phyloP scores from a whole-genome alignment of 140 eudicot genomes.

The Ambrosia hybrid region DNA sequence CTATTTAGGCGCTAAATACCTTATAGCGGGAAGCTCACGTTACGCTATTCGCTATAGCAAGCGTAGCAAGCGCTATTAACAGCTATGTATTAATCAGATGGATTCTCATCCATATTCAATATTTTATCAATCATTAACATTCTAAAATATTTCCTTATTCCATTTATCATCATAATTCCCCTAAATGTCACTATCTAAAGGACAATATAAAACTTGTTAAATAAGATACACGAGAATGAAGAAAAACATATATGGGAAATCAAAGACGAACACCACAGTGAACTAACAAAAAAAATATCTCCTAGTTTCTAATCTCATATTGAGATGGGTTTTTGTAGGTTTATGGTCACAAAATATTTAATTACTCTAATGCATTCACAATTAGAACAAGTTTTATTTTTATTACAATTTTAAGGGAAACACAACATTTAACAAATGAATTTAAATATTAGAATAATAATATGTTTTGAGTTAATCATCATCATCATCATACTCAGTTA shows the following conservation, averaged over 20 bases:
- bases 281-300: background rate
- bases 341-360: too few relatives aligned
- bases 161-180: conserved; percentile 1
- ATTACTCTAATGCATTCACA: background rate
- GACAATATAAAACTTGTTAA: background rate
- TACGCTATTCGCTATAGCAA: too few relatives aligned
- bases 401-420: conserved; percentile 1
- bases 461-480: background rate
- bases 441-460: conserved; percentile 5
- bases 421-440: background rate
- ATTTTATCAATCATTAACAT: background rate
- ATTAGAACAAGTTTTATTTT: background rate
- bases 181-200: background rate
- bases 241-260: background rate
- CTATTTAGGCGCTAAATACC: too few relatives aligned
- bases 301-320: too few relatives aligned
- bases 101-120: background rate
- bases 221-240: background rate
- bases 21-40: too few relatives aligned
- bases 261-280: background rate
- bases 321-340: too few relatives aligned
- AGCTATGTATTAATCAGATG: background rate
- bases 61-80: too few relatives aligned
- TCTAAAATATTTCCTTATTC: background rate
- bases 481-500: too few relatives aligned